phyloP scores from a whole-genome alignment of 2,329 filamentous ascomycete genomes.

The Clarireedia paspali region DNA sequence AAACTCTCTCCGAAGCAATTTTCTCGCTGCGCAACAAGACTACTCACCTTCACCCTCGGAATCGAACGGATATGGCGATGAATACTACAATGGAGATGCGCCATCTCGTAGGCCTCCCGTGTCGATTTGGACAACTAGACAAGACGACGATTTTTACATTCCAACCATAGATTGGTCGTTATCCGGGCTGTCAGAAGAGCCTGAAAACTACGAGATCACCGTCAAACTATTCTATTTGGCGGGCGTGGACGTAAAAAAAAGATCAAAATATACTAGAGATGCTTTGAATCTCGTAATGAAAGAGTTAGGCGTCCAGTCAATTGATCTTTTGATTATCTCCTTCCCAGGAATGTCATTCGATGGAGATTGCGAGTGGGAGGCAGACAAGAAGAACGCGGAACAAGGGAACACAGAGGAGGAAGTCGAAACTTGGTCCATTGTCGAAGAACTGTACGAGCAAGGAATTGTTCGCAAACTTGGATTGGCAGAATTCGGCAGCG shows the following conservation, averaged over 20 bases:
- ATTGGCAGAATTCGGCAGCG: constrained; percentile 80
- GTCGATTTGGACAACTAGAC: constrained; percentile 60
- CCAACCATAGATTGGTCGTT: constrained; percentile 68
- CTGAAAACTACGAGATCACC: constrained; percentile 84
- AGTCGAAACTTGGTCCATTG: constrained; percentile 58
- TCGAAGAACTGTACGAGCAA: constrained; percentile 65
- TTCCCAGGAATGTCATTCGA: constrained; percentile 94
- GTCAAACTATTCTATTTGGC: constrained; percentile 93
- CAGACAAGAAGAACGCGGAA: constrained; percentile 51
- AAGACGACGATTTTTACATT: constrained; percentile 59
- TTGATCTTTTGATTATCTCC: constrained; percentile 86
- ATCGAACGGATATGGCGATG: constrained; percentile 31
- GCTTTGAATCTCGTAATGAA: constrained; percentile 74
- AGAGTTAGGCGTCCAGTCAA: constrained; percentile 65
- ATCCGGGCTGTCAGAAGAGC: constrained; percentile 70
- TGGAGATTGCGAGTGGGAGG: constrained; percentile 78
- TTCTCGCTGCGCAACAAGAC: constrained; percentile 64
- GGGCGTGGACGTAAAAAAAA: constrained; percentile 53
- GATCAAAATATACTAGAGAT: constrained; percentile 65
- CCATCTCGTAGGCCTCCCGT: constrained; percentile 23
- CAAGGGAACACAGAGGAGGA: constrained; percentile 62
- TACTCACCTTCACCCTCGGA: constrained; percentile 34
- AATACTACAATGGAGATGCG: constrained; percentile 25
- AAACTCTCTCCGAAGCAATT: constrained; percentile 78
- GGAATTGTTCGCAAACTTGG: constrained; percentile 72